Evolutionary conservation across 805 yeast genomes (phyloP).

Genomic region (Candida hungchunana): DNA sequence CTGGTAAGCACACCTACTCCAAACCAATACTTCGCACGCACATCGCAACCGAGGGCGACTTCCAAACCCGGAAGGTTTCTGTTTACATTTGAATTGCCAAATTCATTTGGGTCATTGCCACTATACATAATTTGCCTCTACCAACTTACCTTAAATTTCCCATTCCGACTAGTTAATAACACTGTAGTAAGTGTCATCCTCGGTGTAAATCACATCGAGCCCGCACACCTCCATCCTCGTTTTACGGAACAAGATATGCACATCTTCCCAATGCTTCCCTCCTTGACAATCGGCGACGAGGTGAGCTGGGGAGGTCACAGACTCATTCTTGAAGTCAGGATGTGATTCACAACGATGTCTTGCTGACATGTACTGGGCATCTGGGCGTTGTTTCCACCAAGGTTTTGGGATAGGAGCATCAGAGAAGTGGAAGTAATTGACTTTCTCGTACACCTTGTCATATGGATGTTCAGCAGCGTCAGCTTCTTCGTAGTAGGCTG

Average conservation of each 20-base stretch:
- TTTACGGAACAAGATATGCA: slow-evolving; percentile 13
- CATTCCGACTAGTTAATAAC: slow-evolving; percentile 15
- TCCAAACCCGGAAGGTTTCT: too few species aligned
- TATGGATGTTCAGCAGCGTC: slow-evolving; percentile 14
- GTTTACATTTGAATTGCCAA: too few species aligned
- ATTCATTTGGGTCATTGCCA: too few species aligned
- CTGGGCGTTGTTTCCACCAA: slow-evolving; percentile 36
- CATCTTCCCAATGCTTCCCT: slow-evolving; percentile 21
- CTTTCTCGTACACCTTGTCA: slow-evolving; percentile 23
- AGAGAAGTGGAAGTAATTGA: slow-evolving; percentile 55
- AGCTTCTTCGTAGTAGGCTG: slow-evolving; percentile 19
- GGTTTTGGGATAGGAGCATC: slow-evolving; percentile 68
- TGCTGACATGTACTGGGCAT: slow-evolving; percentile 12
- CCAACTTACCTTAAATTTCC: neutral
- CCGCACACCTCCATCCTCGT: slow-evolving; percentile 24
- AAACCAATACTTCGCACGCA: too few species aligned
- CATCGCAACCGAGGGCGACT: too few species aligned
- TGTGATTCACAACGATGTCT: slow-evolving; percentile 19
- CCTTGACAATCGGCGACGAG: slow-evolving; percentile 26
- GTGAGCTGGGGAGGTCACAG: too few species aligned
- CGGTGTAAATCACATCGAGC: slow-evolving; percentile 16
- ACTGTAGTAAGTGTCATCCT: slow-evolving; percentile 20
- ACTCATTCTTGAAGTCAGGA: slow-evolving; percentile 11
- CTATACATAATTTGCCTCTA: too few species aligned
- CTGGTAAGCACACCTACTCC: too few species aligned